phyloP scores from a whole-genome alignment of 1,284 basidiomycete genomes.

The Apiotrichum laibachii region DNA sequence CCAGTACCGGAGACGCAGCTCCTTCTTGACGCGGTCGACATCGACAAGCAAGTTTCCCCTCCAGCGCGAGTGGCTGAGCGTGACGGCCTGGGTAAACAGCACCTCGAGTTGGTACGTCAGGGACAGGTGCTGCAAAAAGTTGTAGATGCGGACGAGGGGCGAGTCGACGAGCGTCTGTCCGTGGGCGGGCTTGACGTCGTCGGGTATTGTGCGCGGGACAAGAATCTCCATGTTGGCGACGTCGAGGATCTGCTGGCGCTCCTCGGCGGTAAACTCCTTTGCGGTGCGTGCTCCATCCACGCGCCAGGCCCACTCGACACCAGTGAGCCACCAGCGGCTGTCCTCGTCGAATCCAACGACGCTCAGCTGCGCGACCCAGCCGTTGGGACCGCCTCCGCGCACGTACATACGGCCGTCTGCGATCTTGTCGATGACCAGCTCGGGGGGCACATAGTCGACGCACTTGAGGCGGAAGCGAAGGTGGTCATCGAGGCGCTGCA shows the following conservation, averaged over 20 bases:
- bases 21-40: slow-evolving; percentile 34
- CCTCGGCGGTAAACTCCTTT: slow-evolving; percentile 30
- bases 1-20: slow-evolving; percentile 41
- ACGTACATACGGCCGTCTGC: slow-evolving; percentile 39
- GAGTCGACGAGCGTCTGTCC: slow-evolving; percentile 29
- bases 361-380: slow-evolving; percentile 41
- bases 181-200: slow-evolving; percentile 7
- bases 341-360: slow-evolving; percentile 41
- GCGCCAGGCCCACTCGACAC: slow-evolving; percentile 44
- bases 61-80: slow-evolving; percentile 37
- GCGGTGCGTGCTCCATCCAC: slow-evolving; percentile 15
- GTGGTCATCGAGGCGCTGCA: slow-evolving; percentile 39
- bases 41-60: slow-evolving; percentile 39
- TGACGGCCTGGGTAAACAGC: slow-evolving; percentile 38
- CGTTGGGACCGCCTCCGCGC: slow-evolving; percentile 27
- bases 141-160: slow-evolving; percentile 42
- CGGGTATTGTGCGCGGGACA: slow-evolving; percentile 18
- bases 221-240: slow-evolving; percentile 41
- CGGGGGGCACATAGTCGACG: slow-evolving; percentile 43
- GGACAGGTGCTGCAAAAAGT: slow-evolving; percentile 45
- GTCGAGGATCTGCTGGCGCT: slow-evolving; percentile 41
- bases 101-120: slow-evolving; percentile 45
- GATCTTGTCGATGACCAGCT: slow-evolving; percentile 36
- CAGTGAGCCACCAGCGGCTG: slow-evolving; percentile 45
- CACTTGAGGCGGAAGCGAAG: slow-evolving; percentile 42